Base-by-base conservation (phyloP, 1,139 yeast species). In the Taiozyma onychis region DNA sequence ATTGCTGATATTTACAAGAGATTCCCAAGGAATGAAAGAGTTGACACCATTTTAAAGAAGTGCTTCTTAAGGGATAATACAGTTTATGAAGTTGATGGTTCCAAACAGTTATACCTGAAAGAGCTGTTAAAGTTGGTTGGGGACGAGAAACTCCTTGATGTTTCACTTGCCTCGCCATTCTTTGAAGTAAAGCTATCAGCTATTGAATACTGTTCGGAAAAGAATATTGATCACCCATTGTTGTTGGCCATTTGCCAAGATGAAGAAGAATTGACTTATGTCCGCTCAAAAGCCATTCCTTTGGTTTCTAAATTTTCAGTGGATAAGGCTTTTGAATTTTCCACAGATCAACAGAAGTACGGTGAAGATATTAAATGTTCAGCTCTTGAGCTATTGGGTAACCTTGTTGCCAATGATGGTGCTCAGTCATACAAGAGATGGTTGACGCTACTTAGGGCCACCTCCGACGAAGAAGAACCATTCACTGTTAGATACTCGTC, bases 111-210 rank as follows among this genome's bases (percentile, higher is more conserved):
- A 24, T 69, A 77, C 16, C 51, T 78, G 24, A 66, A 72, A 18
- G 66, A 63, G 14, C 57, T 72, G 5, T 59, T 66, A 8, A 50
- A 55, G 6, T 50, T 74, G 7, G 57, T 77, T 18, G 56, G 60
- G 13, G 44, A 37, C 27, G 46, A 47, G 0, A 66, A 64, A 4
- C 49, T 77, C 2, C 46, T 71, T 6, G 55, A 63, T 8, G 46
- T 69, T 5, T 70, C 74, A 5, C 53, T 77, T 21, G 44, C 51
- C 1, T 77, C 81, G 2, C 52, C 67, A 2, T 70, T 68, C 44
- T 79, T 73, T 54, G 84, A 81, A 53, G 81, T 80, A 11, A 83
- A 78, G 57, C 56, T 73, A 5, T 62, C 68, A 6, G 72, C 79
- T 0, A 64, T 83, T 24, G 55, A 65, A 1, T 72, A 66, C 46